Conservation (phyloP, 805 yeast genomes). For the Kodamaea restingae region DNA sequence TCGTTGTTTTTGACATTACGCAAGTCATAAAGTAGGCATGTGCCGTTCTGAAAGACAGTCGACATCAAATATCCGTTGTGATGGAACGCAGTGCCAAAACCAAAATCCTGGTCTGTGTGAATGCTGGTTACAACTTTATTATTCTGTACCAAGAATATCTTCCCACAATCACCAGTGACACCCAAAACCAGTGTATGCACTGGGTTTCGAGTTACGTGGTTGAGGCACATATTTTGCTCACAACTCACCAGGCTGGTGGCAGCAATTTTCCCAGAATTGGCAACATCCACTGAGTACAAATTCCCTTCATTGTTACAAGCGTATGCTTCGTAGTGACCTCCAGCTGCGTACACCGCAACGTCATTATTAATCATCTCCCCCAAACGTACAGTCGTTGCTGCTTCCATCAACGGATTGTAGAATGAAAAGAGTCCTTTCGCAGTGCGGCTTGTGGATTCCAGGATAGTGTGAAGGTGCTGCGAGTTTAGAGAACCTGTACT, state of each 20-base stretch:
- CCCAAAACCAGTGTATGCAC: constrained; percentile 25
- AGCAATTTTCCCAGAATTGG: constrained; percentile 40
- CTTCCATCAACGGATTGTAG: constrained; percentile 47
- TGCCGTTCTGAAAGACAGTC: constrained; percentile 83
- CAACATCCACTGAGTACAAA: constrained; percentile 61
- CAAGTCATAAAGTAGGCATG: constrained; percentile 70
- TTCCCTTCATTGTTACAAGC: constrained; percentile 82
- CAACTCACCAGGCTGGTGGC: constrained; percentile 42
- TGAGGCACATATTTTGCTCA: constrained; percentile 57
- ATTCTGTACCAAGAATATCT: constrained; percentile 52
- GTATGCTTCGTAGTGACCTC: constrained; percentile 48
- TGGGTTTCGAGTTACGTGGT: constrained; percentile 68
- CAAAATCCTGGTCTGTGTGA: constrained; percentile 63
- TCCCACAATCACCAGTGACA: constrained; percentile 75
- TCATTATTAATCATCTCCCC: constrained; percentile 85
- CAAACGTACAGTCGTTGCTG: constrained; percentile 48
- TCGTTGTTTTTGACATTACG: constrained; percentile 45
- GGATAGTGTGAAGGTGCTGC: constrained; percentile 8
- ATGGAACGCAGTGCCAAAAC: constrained; percentile 77
- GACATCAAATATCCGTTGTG: constrained; percentile 73
- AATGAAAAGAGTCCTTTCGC: constrained; percentile 66
- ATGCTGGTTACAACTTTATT: constrained; percentile 35
- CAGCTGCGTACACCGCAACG: constrained; percentile 47
- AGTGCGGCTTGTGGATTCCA: constrained; percentile 16
- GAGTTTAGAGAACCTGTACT: constrained; percentile 24